Base-by-base conservation (phyloP, 2,329 filamentous ascomycete species). In the Xylaria hypoxylon region DNA sequence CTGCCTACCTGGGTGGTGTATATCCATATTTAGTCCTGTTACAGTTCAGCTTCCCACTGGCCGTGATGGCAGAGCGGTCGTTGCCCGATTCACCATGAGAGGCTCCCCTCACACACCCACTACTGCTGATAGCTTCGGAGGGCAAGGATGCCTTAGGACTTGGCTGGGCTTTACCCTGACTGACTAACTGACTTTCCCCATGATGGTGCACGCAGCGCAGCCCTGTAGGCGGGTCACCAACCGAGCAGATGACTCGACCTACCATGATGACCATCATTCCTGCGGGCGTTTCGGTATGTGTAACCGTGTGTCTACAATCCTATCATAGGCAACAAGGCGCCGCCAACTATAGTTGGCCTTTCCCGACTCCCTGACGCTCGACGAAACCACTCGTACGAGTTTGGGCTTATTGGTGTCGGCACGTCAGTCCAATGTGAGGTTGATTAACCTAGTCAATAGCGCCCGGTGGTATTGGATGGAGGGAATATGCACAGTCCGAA, bases 21-120 rank as follows among this genome's bases (percentile, higher is more conserved):
- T 62, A 11, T 57, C 63, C 65, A 59, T 59, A 44, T 62, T 56
- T 58, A 55, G 58, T 62, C 58, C 50, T n/a, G 31, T 64, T 40
- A 55, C 58, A 60, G 38, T 51, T 67, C 64, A 67, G 61, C 64
- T 67, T 67, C 44, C 40, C 55, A 53, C 40, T 58, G 48, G 47
- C 40, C 33, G 22, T 58, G 48, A 62, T 56, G 40, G 35, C 31
- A 47, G 40, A 62, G 51, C 52, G 61, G 61, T 55, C 55, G 62
- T 65, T 44, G n/a, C 61, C 61, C 58, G 53, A 65, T 31, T 57
- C 47, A 60, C 33, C 47, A 47, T 6, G 50, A 53, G 55, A 19
- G 60, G 38, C 56, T 61, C 51, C 40, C 53, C 26, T 50, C 38
- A 19, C 40, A 44, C 35, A 57, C 53, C 33, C 60, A 40, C 47